These are phyloP conservation scores for Pleodorina starrii DNA, from an alignment of 139 green algal species.

Conservation along the genomic window DNA sequence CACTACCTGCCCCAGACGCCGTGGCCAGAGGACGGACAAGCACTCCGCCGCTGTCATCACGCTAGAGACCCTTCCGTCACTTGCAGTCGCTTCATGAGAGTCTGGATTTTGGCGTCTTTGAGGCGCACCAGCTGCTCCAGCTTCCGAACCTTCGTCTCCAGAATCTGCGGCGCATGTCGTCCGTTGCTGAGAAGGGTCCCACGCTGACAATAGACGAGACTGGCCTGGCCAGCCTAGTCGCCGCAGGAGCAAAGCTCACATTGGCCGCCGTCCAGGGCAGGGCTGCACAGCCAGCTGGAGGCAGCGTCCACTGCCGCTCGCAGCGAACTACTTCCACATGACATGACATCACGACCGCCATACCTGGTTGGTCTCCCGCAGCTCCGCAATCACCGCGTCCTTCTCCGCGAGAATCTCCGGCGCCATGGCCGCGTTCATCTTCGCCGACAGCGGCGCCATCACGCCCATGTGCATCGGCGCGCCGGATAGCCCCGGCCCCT, in stretches of 20 bases:
- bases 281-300: too few species aligned
- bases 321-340: too few species aligned
- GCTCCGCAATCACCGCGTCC: slow-evolving; percentile 76
- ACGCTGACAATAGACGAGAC: too few species aligned
- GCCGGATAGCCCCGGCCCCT: neutral
- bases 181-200: too few species aligned
- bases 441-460: slow-evolving; percentile 26
- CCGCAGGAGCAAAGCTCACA: too few species aligned
- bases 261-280: too few species aligned
- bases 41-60: too few species aligned
- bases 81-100: slow-evolving; percentile 73
- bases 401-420: slow-evolving; percentile 59
- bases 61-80: neutral
- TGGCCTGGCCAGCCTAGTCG: too few species aligned
- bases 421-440: slow-evolving; percentile 30
- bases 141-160: slow-evolving; percentile 93
- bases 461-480: slow-evolving; percentile 38
- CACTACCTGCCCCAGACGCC: too few species aligned
- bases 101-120: slow-evolving; percentile 95
- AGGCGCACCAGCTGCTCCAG: slow-evolving; percentile 93
- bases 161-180: slow-evolving; percentile 86
- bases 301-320: too few species aligned
- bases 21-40: too few species aligned
- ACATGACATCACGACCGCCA: too few species aligned
- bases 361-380: slow-evolving; percentile 88